A percentile compares a stretch with the other conserved stretches of the same genome.
phyloP scores from a whole-genome alignment of 1,284 basidiomycete genomes.

The Cryptococcus amylolentus region DNA sequence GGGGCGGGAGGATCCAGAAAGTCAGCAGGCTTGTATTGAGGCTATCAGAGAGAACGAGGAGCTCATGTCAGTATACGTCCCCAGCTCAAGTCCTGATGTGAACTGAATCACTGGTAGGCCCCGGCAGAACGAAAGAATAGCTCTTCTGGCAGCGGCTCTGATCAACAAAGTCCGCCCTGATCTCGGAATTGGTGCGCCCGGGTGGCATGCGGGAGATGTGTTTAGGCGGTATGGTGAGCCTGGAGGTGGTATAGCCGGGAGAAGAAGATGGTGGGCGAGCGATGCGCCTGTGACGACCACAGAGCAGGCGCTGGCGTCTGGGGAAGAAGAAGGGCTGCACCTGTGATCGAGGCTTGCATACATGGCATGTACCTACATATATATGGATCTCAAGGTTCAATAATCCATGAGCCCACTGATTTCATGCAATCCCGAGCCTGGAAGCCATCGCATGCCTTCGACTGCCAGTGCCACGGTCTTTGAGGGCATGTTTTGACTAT shows the following conservation, averaged over 20 bases:
- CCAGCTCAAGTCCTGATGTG: not conserved
- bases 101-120: not conserved
- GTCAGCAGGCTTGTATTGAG: slow-evolving; percentile 51
- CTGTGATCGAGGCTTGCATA: not conserved
- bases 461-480: no score
- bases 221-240: not conserved
- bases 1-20: slow-evolving; percentile 49
- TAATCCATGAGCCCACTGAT: no score
- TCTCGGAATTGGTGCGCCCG: not conserved
- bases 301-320: not conserved
- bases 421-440: no score
- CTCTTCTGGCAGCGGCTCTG: not conserved
- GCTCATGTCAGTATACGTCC: slow-evolving; percentile 54
- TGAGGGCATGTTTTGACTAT: no score
- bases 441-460: no score
- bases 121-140: not conserved
- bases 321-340: not conserved
- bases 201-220: not conserved
- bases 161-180: not conserved
- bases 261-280: not conserved
- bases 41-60: slow-evolving; percentile 58
- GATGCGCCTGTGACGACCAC: not conserved
- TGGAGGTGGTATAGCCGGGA: not conserved
- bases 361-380: no score
- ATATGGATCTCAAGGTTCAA: no score